Percentiles rank a stretch among this genome's conserved stretches.
Evolutionary conservation across 1,284 basidiomycete species (phyloP).

Genomic region (Ganoderma meredithae): DNA sequence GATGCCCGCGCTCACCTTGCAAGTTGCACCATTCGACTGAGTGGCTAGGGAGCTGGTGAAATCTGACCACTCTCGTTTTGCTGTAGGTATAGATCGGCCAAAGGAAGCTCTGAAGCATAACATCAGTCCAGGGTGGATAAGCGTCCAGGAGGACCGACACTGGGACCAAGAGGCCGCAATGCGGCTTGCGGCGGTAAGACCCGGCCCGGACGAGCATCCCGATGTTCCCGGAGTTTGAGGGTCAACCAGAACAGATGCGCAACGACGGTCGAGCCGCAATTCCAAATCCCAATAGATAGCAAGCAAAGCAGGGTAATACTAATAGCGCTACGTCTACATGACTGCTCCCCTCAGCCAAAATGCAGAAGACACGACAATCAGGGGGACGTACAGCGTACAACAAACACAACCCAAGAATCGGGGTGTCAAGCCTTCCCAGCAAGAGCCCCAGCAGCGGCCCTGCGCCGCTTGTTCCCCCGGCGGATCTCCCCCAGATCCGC

Average conservation of each 20-base stretch:
- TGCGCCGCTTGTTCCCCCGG: constrained; percentile 72
- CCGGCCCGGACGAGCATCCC: not conserved
- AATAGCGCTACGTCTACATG: constrained; percentile 22
- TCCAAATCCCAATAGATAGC: constrained; percentile 3
- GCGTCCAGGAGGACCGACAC: too few species aligned
- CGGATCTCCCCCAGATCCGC: constrained; percentile 78
- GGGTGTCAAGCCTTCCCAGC: constrained; percentile 35
- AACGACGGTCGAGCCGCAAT: not conserved
- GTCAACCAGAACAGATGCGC: not conserved
- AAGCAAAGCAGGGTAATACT: not conserved
- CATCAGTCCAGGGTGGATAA: too few species aligned
- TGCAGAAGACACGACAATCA: not conserved
- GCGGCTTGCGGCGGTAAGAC: not conserved
- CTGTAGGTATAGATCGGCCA: too few species aligned
- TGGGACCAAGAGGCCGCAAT: too few species aligned
- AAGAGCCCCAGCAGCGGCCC: constrained; percentile 52
- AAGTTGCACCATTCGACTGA: too few species aligned
- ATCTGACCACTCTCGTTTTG: too few species aligned
- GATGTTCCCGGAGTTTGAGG: not conserved
- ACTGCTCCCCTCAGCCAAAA: not conserved
- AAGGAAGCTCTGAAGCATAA: too few species aligned
- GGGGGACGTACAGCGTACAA: constrained; percentile 16
- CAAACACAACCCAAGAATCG: not conserved
- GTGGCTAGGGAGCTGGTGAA: too few species aligned
- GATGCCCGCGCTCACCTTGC: too few species aligned